phyloP scores from a whole-genome alignment of 768 basidiomycete genomes.

The Gloeostereum incarnatum region DNA sequence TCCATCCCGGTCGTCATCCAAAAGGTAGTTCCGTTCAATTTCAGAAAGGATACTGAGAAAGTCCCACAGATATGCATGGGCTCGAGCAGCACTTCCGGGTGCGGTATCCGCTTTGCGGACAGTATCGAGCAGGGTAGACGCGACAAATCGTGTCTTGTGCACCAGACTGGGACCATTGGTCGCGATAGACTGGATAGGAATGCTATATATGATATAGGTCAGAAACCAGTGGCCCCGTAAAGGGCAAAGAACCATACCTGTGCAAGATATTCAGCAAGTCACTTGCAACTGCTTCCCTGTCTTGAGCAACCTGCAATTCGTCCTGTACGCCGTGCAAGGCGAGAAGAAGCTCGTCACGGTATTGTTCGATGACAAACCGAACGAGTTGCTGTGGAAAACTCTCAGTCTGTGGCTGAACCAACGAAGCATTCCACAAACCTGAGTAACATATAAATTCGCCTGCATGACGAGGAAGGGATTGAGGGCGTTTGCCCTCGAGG shows the following conservation, averaged over 20 bases:
- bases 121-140: constrained; percentile 80
- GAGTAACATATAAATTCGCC: constrained; percentile 87
- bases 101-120: constrained; percentile 76
- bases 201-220: constrained; percentile 32
- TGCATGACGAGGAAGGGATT: constrained; percentile 91
- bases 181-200: constrained; percentile 90
- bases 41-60: constrained; percentile 87
- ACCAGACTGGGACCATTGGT: constrained; percentile 83
- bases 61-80: constrained; percentile 87
- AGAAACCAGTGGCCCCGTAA: constrained; percentile 1
- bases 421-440: constrained; percentile 39
- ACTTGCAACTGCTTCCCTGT: constrained; percentile 77
- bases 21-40: constrained; percentile 88
- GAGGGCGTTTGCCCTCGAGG: constrained; percentile 73
- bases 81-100: constrained; percentile 73
- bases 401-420: too few relatives aligned
- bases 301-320: constrained; percentile 57
- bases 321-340: constrained; percentile 58
- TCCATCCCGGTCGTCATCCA: constrained; percentile 66
- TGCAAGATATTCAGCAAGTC: constrained; percentile 83
- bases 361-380: constrained; percentile 88
- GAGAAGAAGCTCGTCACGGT: constrained; percentile 75
- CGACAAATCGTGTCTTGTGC: constrained; percentile 89
- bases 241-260: constrained; percentile 31
- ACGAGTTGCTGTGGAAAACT: constrained; percentile 66